phyloP scores from a whole-genome alignment of 129 eudicot genomes.

The Arctium lappa region DNA sequence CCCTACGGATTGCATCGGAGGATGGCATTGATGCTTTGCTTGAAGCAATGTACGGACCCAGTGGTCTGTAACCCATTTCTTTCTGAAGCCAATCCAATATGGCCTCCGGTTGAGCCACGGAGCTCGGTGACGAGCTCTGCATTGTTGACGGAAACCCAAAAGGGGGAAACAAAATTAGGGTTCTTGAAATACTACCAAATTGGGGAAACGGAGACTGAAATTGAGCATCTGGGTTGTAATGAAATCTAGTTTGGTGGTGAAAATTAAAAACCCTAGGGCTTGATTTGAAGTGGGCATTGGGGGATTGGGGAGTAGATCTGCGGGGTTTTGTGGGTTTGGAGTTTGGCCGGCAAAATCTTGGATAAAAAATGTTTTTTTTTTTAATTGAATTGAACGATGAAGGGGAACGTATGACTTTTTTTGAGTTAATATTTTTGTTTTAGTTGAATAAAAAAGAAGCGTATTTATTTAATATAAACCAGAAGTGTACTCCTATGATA shows the following conservation, averaged over 20 bases:
- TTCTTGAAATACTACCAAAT: not conserved
- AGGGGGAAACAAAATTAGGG: not conserved
- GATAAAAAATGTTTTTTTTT: not conserved
- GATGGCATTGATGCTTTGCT: slow-evolving; percentile 60
- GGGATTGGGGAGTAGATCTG: slow-evolving; percentile 23
- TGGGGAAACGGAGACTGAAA: not conserved
- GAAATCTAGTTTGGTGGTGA: not conserved
- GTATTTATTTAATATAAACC: too few species aligned
- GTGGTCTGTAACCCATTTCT: slow-evolving; percentile 87
- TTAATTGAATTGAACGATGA: not conserved
- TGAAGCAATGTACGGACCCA: slow-evolving; percentile 73
- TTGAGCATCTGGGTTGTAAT: not conserved
- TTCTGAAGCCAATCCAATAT: slow-evolving; percentile 84
- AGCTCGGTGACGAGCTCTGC: slow-evolving; percentile 62
- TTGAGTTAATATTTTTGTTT: too few species aligned
- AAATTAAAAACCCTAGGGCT: slow-evolving; percentile 14
- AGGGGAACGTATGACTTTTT: not conserved
- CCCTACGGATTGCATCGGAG: slow-evolving; percentile 64
- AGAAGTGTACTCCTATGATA: too few species aligned
- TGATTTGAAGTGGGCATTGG: not conserved
- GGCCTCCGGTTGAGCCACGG: slow-evolving; percentile 71
- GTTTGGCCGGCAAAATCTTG: slow-evolving; percentile 22
- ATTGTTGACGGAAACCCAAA: slow-evolving; percentile 28
- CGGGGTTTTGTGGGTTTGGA: slow-evolving; percentile 22
- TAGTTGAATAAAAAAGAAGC: too few species aligned